Evolutionary conservation across 768 basidiomycete genomes (phyloP).

Genomic region (Suillus subalutaceus): DNA sequence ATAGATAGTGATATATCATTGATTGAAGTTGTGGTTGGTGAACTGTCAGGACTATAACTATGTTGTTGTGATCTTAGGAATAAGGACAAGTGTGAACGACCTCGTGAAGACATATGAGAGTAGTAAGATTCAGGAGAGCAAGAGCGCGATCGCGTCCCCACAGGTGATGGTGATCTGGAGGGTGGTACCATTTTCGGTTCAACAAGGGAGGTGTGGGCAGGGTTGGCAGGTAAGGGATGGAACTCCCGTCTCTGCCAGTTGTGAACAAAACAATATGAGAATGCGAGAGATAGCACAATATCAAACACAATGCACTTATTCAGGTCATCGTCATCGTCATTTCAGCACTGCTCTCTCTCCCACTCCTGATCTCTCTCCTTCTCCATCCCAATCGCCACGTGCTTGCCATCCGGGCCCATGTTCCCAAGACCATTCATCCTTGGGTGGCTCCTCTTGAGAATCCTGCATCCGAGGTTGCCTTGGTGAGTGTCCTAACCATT

Average conservation of each 20-base stretch:
- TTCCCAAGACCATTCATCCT: too few relatives aligned
- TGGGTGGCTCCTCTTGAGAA: too few relatives aligned
- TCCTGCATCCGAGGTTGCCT: too few relatives aligned
- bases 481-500: too few relatives aligned
- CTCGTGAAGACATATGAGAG: slow-evolving; percentile 64
- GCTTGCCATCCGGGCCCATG: slow-evolving; percentile 67
- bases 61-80: slow-evolving; percentile 41
- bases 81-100: slow-evolving; percentile 62
- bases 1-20: too few relatives aligned
- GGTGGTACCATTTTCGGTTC: slow-evolving; percentile 46
- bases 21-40: too few relatives aligned
- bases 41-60: too few relatives aligned
- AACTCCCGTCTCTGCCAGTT: slow-evolving; percentile 72
- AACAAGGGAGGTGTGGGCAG: slow-evolving; percentile 31
- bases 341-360: slow-evolving; percentile 43
- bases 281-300: slow-evolving; percentile 12
- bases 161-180: slow-evolving; percentile 30
- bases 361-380: slow-evolving; percentile 30
- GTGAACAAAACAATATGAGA: slow-evolving; percentile 17
- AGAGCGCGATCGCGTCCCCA: slow-evolving; percentile 51
- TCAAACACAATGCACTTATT: slow-evolving; percentile 61
- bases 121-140: slow-evolving; percentile 66
- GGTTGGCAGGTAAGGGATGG: slow-evolving; percentile 43
- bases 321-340: slow-evolving; percentile 60
- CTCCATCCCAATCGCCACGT: slow-evolving; percentile 33